Conservation (phyloP, 2,329 filamentous ascomycete genomes). For the Rugonectria rugulosa region DNA sequence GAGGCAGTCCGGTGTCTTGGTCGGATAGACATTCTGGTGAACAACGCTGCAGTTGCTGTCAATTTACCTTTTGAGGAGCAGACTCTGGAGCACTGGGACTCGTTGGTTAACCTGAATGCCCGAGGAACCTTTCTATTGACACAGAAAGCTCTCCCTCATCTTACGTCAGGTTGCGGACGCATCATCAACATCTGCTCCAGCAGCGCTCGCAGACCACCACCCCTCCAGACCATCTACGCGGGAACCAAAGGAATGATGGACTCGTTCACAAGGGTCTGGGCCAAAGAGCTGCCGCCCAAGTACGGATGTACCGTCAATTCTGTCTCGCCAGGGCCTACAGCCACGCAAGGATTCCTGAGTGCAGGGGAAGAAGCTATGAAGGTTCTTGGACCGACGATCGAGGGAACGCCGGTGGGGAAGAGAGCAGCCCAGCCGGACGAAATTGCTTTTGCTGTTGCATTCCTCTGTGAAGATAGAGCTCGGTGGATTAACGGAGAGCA, state of each 20-base stretch:
- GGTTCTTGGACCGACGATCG: slow-evolving; percentile 50
- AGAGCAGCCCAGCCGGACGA: slow-evolving; percentile 54
- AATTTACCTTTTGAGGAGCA: slow-evolving; percentile 48
- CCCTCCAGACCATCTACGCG: slow-evolving; percentile 54
- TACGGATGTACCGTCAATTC: slow-evolving; percentile 24
- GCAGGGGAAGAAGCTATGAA: slow-evolving; percentile 42
- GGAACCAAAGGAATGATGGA: slow-evolving; percentile 59
- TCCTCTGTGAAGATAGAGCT: slow-evolving; percentile 52
- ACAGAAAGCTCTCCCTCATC: slow-evolving; percentile 47
- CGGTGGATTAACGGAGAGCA: slow-evolving; percentile 56
- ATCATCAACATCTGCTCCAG: slow-evolving; percentile 54
- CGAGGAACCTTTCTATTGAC: slow-evolving; percentile 53
- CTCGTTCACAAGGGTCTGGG: slow-evolving; percentile 53
- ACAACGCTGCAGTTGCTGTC: slow-evolving; percentile 46
- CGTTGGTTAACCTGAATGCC: slow-evolving; percentile 51
- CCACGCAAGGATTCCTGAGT: slow-evolving; percentile 46
- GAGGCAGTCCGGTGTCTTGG: slow-evolving; percentile 45
- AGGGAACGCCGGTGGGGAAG: slow-evolving; percentile 51
- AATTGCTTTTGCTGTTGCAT: slow-evolving; percentile 55
- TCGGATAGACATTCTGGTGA: slow-evolving; percentile 50
- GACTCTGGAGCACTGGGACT: slow-evolving; percentile 49
- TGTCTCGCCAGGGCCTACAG: slow-evolving; percentile 37
- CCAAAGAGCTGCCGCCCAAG: slow-evolving; percentile 44
- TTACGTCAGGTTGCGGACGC: slow-evolving; percentile 44
- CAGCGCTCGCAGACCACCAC: slow-evolving; percentile 44